phyloP scores from a whole-genome alignment of 2,329 filamentous ascomycete species.

The Claviceps lovelessii region DNA sequence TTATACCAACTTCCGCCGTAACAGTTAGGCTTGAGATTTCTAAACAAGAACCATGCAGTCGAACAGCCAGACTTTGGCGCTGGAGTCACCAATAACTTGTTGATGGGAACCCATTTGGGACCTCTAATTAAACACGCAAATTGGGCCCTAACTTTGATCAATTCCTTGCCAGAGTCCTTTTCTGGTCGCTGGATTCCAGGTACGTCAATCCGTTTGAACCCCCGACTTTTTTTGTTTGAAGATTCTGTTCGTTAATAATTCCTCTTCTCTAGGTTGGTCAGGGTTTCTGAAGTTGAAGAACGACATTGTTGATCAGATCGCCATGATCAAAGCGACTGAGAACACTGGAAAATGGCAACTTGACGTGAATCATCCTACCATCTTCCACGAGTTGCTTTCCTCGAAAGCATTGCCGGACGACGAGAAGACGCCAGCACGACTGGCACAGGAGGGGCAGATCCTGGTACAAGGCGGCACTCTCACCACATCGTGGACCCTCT shows the following conservation, averaged over 20 bases:
- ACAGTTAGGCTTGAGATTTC: neutral
- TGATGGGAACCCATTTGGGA: slow-evolving; percentile 24
- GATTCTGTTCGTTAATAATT: slow-evolving; percentile 7
- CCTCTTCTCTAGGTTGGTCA: slow-evolving; percentile 17
- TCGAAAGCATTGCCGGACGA: slow-evolving; percentile 17
- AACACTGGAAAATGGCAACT: slow-evolving; percentile 20
- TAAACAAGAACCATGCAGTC: slow-evolving; percentile 10
- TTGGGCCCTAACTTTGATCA: slow-evolving; percentile 21
- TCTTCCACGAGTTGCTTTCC: slow-evolving; percentile 22
- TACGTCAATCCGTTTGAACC: slow-evolving; percentile 4
- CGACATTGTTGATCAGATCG: slow-evolving; percentile 22
- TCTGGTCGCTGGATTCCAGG: slow-evolving; percentile 21
- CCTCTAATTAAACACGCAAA: slow-evolving; percentile 22
- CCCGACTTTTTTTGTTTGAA: neutral
- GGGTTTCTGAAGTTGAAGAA: slow-evolving; percentile 26
- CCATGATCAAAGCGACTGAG: slow-evolving; percentile 20
- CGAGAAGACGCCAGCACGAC: slow-evolving; percentile 20
- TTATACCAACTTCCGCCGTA: neutral
- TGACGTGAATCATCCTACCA: slow-evolving; percentile 20
- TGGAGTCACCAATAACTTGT: slow-evolving; percentile 21
- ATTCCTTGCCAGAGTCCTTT: slow-evolving; percentile 20
- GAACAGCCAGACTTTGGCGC: slow-evolving; percentile 21
- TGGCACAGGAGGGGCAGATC: slow-evolving; percentile 25
- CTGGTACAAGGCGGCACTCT: slow-evolving; percentile 26
- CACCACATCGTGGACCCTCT: slow-evolving; percentile 25